phyloP scores from a whole-genome alignment of 1,284 basidiomycete species.

The Hymenochaete sp. region DNA sequence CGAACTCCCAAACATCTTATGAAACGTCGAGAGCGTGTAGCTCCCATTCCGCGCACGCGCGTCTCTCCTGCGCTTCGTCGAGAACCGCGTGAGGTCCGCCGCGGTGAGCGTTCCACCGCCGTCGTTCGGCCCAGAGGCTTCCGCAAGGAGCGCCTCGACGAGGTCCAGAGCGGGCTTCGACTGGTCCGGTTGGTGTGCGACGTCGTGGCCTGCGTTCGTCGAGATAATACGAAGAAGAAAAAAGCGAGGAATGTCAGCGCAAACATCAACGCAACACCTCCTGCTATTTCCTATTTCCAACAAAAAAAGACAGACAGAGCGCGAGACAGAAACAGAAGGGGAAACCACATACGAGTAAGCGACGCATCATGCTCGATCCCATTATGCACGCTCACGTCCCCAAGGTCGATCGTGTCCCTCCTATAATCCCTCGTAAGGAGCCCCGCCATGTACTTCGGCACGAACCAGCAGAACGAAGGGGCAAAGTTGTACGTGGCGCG shows the following conservation, averaged over 20 bases:
- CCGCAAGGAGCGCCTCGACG: constrained; percentile 48
- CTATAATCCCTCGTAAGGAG: constrained; percentile 48
- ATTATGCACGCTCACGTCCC: constrained; percentile 61
- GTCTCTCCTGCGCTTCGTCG: constrained; percentile 50
- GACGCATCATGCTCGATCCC: constrained; percentile 75
- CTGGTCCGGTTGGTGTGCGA: constrained; percentile 42
- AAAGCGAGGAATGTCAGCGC: background rate
- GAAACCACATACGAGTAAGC: constrained; percentile 56
- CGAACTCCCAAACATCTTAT: constrained; percentile 55
- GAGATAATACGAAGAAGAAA: background rate
- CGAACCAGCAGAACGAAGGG: constrained; percentile 54
- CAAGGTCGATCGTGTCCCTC: constrained; percentile 52
- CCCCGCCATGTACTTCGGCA: constrained; percentile 48
- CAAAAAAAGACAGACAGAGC: too few species aligned
- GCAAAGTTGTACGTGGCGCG: constrained; percentile 60
- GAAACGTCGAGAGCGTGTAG: constrained; percentile 39
- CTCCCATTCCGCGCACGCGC: constrained; percentile 44
- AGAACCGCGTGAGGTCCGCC: constrained; percentile 48
- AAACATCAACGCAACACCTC: too few species aligned
- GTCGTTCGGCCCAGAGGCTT: constrained; percentile 50
- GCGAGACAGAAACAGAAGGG: too few species aligned
- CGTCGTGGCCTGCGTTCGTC: constrained; percentile 45
- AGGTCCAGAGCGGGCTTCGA: constrained; percentile 37
- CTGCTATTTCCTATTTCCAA: too few species aligned
- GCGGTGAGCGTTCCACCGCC: constrained; percentile 44